These are phyloP conservation scores for Haematococcus lacustris DNA, from an alignment of 139 green algal species.

Conservation along the genomic window DNA sequence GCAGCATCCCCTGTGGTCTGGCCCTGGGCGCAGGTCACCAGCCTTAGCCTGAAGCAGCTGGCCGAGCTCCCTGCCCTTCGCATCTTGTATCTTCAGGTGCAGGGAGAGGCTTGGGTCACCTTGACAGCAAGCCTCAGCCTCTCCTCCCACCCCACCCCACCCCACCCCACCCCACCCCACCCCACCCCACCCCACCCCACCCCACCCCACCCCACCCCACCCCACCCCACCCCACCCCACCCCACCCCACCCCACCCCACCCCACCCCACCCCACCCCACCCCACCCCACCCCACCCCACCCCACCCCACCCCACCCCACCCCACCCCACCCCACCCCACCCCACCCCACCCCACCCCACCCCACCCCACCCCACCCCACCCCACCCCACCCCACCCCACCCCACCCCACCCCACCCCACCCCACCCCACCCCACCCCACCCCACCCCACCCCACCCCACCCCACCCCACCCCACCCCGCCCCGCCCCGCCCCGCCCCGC, in stretches of 20 bases:
- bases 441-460: not conserved
- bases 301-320: too few species aligned
- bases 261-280: too few species aligned
- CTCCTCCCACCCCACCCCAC: not conserved
- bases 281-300: too few species aligned
- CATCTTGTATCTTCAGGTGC: slow-evolving; percentile 10
- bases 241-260: too few species aligned
- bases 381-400: not conserved
- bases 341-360: too few species aligned
- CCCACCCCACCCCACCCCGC: too few species aligned
- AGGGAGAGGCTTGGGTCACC: not conserved
- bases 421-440: not conserved
- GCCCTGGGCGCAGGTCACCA: not conserved
- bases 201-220: not conserved
- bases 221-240: too few species aligned
- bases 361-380: not conserved
- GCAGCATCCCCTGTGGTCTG: too few species aligned
- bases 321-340: too few species aligned
- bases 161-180: not conserved
- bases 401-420: not conserved
- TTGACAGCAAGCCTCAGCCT: not conserved
- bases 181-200: not conserved
- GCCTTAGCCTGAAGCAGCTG: slow-evolving; percentile 12
- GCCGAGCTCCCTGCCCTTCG: slow-evolving; percentile 8
- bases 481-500: too few species aligned